A percentile compares a stretch with the other conserved stretches of the same genome.
Conservation (phyloP, 1,139 yeast genomes). For the Blastobotrys malaysiensis region DNA sequence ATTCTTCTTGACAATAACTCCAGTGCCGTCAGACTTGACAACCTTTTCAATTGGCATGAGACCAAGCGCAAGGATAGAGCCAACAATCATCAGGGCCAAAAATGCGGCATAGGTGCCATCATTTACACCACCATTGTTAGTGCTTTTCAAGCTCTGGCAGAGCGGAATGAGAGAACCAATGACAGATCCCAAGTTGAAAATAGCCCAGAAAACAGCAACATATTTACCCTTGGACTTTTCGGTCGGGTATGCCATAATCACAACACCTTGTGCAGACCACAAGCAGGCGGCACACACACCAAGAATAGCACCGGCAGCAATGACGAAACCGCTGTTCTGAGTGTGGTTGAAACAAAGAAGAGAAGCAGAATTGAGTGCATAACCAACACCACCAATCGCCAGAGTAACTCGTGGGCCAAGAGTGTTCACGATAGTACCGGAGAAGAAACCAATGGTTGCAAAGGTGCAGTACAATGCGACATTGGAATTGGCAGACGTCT, state of each 20-base stretch:
- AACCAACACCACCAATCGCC: conserved; percentile 53
- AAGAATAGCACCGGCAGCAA: conserved; percentile 54
- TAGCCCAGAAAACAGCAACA: conserved; percentile 52
- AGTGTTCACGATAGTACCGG: conserved; percentile 53
- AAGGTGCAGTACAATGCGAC: conserved; percentile 53
- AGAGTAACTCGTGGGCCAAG: conserved; percentile 47
- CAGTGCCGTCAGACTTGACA: conserved; percentile 48
- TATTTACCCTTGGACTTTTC: conserved; percentile 52
- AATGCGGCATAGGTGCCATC: conserved; percentile 55
- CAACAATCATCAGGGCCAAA: conserved; percentile 49
- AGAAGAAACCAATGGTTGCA: conserved; percentile 50
- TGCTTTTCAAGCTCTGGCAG: conserved; percentile 18
- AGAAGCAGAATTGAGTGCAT: conserved; percentile 50
- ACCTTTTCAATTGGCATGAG: conserved; percentile 50
- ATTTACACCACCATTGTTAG: conserved; percentile 33
- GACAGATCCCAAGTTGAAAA: conserved; percentile 61
- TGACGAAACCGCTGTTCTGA: conserved; percentile 49
- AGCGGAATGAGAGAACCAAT: conserved; percentile 28
- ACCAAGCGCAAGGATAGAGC: conserved; percentile 42
- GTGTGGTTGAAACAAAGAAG: conserved; percentile 47
- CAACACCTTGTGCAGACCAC: conserved; percentile 60
- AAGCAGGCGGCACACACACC: conserved; percentile 53
- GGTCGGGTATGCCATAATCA: conserved; percentile 54
- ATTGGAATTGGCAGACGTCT: conserved; percentile 47
- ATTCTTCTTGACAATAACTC: conserved; percentile 42